Percentiles rank a stretch among this genome's conserved stretches.
These are phyloP conservation scores for Paramecium biaurelia DNA, from an alignment of 73 alveolate species.

Conservation along the genomic window DNA sequence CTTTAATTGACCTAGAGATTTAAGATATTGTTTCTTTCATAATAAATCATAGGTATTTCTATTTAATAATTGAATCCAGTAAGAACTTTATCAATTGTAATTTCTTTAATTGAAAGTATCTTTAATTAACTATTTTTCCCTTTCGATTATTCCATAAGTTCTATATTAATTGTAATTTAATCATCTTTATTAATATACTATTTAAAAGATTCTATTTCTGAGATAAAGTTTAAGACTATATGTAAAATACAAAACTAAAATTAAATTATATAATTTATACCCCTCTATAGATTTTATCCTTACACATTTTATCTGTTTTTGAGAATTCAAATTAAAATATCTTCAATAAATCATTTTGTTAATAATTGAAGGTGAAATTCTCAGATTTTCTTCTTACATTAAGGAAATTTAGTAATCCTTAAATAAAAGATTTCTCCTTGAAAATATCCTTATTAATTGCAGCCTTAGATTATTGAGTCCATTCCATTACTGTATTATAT, in stretches of 20 bases:
- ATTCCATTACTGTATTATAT: background rate
- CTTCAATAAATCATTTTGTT: background rate
- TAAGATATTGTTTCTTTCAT: background rate
- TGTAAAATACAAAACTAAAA: background rate
- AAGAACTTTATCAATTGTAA: background rate
- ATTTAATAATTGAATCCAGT: background rate
- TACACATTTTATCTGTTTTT: background rate
- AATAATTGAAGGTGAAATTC: background rate
- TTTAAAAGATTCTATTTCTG: background rate
- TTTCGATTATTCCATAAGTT: background rate
- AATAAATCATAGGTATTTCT: background rate
- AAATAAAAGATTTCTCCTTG: background rate
- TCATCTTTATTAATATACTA: background rate
- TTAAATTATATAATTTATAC: background rate
- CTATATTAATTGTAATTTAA: background rate
- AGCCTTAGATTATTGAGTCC: background rate
- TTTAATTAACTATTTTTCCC: background rate
- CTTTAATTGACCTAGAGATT: background rate
- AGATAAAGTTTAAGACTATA: background rate
- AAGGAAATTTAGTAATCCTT: background rate
- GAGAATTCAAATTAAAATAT: background rate
- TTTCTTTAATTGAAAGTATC: background rate
- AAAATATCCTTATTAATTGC: background rate
- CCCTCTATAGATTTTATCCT: conserved; percentile 30
- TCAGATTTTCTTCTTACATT: background rate